phyloP scores from a whole-genome alignment of 2,329 filamentous ascomycete genomes.

The Leptodontidium sp. region DNA sequence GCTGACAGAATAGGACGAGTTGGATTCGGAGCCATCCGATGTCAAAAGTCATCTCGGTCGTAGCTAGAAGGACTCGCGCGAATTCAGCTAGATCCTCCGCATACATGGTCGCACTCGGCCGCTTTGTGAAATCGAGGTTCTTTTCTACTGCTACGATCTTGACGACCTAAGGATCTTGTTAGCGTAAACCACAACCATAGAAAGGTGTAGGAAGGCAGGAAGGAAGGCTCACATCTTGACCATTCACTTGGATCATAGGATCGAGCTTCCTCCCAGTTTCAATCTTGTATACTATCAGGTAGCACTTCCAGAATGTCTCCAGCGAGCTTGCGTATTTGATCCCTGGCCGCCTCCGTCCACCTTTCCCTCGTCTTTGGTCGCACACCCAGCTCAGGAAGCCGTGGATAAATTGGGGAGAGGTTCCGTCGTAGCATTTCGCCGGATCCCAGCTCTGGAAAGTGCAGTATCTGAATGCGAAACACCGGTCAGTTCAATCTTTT shows the following conservation, averaged over 20 bases:
- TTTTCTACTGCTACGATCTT: neutral
- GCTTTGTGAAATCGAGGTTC: neutral
- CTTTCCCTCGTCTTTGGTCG: neutral
- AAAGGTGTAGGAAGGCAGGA: no score
- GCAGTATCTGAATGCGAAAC: neutral
- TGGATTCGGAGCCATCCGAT: neutral
- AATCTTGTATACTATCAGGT: neutral
- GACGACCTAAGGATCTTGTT: neutral
- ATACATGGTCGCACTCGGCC: neutral
- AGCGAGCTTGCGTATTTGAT: slow-evolving; percentile 3
- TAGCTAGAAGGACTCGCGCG: neutral
- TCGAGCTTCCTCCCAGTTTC: neutral
- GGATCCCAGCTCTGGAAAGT: neutral
- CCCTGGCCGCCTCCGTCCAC: neutral
- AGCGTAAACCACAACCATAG: neutral
- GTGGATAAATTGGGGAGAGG: neutral
- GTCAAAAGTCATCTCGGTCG: neutral
- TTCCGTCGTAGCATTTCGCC: neutral
- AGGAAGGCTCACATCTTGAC: neutral
- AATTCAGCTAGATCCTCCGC: neutral
- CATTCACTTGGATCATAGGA: neutral
- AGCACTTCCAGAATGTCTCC: slow-evolving; percentile 1
- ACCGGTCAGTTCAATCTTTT: no score
- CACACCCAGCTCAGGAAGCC: slow-evolving; percentile 4
- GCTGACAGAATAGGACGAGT: neutral